Evolutionary conservation across 768 basidiomycete species (phyloP), one percentile per base, ranked within the genome.

Genomic region (Auriscalpium orientale): DNA sequence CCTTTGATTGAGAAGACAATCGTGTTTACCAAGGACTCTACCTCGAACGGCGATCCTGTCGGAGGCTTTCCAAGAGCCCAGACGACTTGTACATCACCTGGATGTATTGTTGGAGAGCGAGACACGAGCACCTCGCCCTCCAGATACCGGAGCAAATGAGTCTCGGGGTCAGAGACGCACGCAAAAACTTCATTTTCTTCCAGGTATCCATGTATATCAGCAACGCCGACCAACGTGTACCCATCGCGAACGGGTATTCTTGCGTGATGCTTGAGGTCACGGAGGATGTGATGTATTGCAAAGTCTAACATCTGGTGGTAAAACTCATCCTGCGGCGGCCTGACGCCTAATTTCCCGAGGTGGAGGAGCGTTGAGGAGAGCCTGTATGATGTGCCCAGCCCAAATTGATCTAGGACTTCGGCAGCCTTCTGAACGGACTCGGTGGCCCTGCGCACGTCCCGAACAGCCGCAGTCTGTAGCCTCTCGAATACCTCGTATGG

Each of bases 141-240:
- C 1, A 87, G 71, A 62, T 79, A 85, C 4, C 68, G 65, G 0
- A 67, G 58, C 13, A 55, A 56, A 16, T 61, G 55, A 15, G 73
- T 72, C 28, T 79, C 71, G 0, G 69, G 62, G 13, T 71, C 71
- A 51, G 76, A 76, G 46, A 83, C 69, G 59, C 80, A 85, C 1
- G 78, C 83, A 63, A 85, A 91, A 18, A 89, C 76, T 59, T 87
- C 71, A 1, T 75, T 75, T 54, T 77, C 76, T 36, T 72, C 35
- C 5, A 89, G 73, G 56, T 73, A 79, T 1, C 68, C 65, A 57
- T 84, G 81, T 1, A 82, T 74, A 64, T 91, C 87, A 1, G 85
- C 85, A 8, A 89, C 79, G 0, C 87, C 87, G 4, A 88, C 87
- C 1, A 91, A 66, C 0, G 84, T 89, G 74, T 79, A 85, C 2